Evolutionary conservation across 139 green algal genomes (phyloP), one percentile per base, ranked within the genome.

Genomic region (Chlamydomonas incerta): DNA sequence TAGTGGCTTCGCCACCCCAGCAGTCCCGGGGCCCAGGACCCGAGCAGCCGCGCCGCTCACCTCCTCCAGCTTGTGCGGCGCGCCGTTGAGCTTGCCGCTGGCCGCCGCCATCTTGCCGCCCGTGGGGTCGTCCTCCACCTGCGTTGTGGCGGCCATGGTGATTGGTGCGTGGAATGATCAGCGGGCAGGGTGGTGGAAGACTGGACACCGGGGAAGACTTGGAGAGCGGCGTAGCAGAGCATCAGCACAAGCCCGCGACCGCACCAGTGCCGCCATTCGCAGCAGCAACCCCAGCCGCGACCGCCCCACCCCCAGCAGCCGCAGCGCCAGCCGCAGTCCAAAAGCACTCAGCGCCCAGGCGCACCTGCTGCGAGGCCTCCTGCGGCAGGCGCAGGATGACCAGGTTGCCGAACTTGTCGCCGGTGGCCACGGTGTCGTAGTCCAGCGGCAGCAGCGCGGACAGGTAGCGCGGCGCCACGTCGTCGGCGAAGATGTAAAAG

Each of bases 391-490:
- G 92, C 41, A 90, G 75, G 31, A 99, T 90, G 73, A 92, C 95
- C 35, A 99, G 37, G 91, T 99, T 99, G 71, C 98, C 97, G 89
- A 99, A 99, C 90, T 98, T 98, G 91, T 99, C 98, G 11, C 85
- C 97, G 31, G 90, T 93, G 13, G 92, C 95, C 34, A 99, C 84
- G 8, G 96, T 99, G 94, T 99, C 97, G 87, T 98, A 99, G 92
- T 99, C 98, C 24, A 99, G 90, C 33, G 91, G 93, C 68, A 97
- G 88, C 29, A 93, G 72, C 13, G 91, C 73, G 0, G 96, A 97
- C 46, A 99, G 66, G 94, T 98, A 97, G 33, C 98, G 92, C 4
- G 95, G 94, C 89, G 72, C 63, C 8, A 89, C 82, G 88, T 99
- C 97, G 90, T 99, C 97, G 1, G 98, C 98, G 90, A 98, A 98